Conservation (phyloP, 768 basidiomycete species). For the Trametes punicea region DNA sequence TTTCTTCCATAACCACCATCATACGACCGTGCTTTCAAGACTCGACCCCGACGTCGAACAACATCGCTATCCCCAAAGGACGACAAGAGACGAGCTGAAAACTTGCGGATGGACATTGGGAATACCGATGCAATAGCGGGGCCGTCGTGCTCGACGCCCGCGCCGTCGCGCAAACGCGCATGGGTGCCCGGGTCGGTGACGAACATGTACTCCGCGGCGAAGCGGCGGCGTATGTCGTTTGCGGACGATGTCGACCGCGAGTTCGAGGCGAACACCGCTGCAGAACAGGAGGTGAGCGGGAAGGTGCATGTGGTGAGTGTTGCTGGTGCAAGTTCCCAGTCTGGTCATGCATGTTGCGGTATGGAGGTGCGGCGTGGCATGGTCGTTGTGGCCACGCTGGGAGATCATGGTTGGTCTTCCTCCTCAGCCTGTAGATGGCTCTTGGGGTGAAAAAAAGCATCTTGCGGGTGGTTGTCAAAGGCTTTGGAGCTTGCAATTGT, state of each 20-base stretch:
- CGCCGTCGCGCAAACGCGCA: conserved; percentile 21
- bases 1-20: conserved; percentile 13
- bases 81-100: not conserved
- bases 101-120: not conserved
- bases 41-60: not conserved
- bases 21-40: not conserved
- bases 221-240: conserved; percentile 40
- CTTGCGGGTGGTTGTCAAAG: no score
- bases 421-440: no score
- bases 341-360: no score
- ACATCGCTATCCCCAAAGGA: not conserved
- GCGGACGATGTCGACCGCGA: conserved; percentile 9
- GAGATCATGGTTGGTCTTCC: no score
- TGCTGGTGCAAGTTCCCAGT: no score
- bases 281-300: conserved; percentile 21
- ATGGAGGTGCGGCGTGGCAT: not conserved
- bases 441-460: no score
- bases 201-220: conserved; percentile 38
- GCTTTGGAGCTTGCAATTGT: no score
- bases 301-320: conserved; percentile 38
- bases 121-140: conserved; percentile 1
- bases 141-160: conserved; percentile 11
- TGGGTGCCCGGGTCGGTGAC: conserved; percentile 34
- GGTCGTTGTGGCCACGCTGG: not conserved
- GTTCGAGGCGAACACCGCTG: not conserved